These are phyloP conservation scores for Pezicula neosporulosa DNA, from an alignment of 2,329 filamentous ascomycete genomes.

Conservation along the genomic window DNA sequence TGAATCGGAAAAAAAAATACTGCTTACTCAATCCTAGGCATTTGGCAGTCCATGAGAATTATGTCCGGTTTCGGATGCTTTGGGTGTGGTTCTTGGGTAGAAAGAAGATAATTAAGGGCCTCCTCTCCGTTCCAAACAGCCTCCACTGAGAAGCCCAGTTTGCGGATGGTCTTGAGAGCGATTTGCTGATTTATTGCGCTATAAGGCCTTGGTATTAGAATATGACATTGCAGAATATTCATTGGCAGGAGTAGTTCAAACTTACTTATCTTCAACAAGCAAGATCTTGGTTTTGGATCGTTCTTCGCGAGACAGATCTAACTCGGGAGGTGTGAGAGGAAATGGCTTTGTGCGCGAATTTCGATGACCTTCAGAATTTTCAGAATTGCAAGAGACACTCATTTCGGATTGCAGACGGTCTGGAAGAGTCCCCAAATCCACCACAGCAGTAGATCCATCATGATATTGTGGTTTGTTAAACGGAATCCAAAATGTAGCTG, in stretches of 20 bases:
- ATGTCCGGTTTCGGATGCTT: constrained; percentile 54
- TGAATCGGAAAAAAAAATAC: not conserved
- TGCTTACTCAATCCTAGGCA: constrained; percentile 62
- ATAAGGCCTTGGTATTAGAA: not conserved
- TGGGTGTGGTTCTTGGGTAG: constrained; percentile 37
- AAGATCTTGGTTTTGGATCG: constrained; percentile 65
- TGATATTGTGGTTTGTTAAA: constrained; percentile 66
- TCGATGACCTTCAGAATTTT: constrained; percentile 14
- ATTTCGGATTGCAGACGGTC: constrained; percentile 63
- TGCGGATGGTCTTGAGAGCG: constrained; percentile 70
- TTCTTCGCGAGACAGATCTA: constrained; percentile 52
- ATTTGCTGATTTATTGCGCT: constrained; percentile 71
- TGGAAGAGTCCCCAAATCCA: constrained; percentile 61
- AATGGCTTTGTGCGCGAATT: constrained; percentile 16
- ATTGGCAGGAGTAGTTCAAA: constrained; percentile 10
- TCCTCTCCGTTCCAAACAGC: constrained; percentile 78
- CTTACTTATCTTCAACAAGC: constrained; percentile 78
- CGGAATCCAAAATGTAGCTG: constrained; percentile 72
- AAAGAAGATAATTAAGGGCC: constrained; percentile 68
- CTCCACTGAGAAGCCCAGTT: constrained; percentile 67
- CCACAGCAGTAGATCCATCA: constrained; percentile 44
- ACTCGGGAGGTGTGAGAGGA: constrained; percentile 32
- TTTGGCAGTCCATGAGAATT: constrained; percentile 76
- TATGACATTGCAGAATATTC: not conserved
- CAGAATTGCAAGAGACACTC: constrained; percentile 54